phyloP scores from a whole-genome alignment of 2,329 filamentous ascomycete species.

The Fusarium floridanum region DNA sequence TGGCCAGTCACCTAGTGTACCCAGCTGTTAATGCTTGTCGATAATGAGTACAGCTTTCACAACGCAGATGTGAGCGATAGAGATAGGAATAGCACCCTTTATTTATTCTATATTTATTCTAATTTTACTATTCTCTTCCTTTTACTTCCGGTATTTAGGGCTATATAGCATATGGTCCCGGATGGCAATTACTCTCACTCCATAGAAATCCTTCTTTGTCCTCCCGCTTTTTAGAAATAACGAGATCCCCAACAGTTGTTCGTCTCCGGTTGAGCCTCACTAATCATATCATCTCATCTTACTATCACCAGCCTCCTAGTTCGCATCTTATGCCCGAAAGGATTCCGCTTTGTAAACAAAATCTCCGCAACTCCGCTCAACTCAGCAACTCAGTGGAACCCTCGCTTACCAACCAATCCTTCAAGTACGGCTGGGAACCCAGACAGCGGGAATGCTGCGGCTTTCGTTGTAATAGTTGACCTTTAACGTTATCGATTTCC shows the following conservation, averaged over 20 bases:
- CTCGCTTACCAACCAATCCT: not conserved
- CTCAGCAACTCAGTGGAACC: not conserved
- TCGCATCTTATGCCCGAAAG: not conserved
- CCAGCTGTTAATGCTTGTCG: not conserved
- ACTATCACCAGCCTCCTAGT: not conserved
- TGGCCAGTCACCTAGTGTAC: not conserved
- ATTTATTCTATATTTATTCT: not conserved
- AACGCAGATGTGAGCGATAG: not conserved
- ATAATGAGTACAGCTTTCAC: not conserved
- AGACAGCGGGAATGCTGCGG: not conserved
- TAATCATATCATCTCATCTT: not conserved
- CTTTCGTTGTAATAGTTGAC: too few species aligned
- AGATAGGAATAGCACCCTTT: not conserved
- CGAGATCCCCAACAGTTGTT: not conserved
- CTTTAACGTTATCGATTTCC: not conserved
- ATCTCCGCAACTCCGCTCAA: not conserved
- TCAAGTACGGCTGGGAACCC: not conserved
- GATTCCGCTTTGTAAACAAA: not conserved
- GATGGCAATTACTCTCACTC: too few species aligned
- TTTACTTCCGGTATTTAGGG: too few species aligned
- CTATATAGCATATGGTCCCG: too few species aligned
- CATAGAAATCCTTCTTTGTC: accelerated
- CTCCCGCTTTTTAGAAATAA: not conserved
- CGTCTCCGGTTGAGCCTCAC: not conserved
- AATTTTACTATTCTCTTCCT: not conserved